Evolutionary conservation across 2,329 filamentous ascomycete genomes (phyloP), one percentile per base, ranked within the genome.

Genomic region (Harringtonia aguacate): DNA sequence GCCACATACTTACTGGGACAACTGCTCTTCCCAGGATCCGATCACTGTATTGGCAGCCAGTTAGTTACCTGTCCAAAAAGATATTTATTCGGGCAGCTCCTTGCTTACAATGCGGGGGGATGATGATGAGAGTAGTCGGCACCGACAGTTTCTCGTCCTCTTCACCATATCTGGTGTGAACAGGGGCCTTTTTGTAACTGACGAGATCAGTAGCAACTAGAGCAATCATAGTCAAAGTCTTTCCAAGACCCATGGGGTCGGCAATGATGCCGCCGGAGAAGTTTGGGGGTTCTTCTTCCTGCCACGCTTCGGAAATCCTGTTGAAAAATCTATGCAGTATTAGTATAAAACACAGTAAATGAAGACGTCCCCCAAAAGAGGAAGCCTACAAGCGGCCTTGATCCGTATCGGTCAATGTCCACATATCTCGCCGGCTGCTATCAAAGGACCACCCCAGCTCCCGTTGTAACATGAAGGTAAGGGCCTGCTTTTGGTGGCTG

Each of bases 201-300:
- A 17, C 27, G 6, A 48, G 34, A 36, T 64, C 61, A 0, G 52
- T 48, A 2, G 65, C 66, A 2, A 59, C 51, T 2, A 72, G 45
- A 1, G 66, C 52, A 22, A 70, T 63, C 61, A 69, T 68, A 0
- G 61, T 61, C 1, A 69, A 46, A 1, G 67, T 68, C 43, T 71
- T 71, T 0, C 68, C 68, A 0, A 70, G 52, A 1, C 68, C 68
- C 68, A 70, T 71, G 0, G 61, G 57, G 45, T 70, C 68, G 1
- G 66, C 67, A 20, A 70, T 53, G n/a, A 70, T 64, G 1, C 68
- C 68, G 0, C 68, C 68, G 10, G 53, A 54, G n/a, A 67, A 67
- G 0, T 53, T 31, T 3, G 53, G 47, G 0, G 66, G 66, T 1
- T 55, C 50, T 4, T 66, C 55, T 0, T 2, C 0, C 34, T 65